phyloP scores from a whole-genome alignment of 2,329 filamentous ascomycete genomes.

The Alternaria solani region DNA sequence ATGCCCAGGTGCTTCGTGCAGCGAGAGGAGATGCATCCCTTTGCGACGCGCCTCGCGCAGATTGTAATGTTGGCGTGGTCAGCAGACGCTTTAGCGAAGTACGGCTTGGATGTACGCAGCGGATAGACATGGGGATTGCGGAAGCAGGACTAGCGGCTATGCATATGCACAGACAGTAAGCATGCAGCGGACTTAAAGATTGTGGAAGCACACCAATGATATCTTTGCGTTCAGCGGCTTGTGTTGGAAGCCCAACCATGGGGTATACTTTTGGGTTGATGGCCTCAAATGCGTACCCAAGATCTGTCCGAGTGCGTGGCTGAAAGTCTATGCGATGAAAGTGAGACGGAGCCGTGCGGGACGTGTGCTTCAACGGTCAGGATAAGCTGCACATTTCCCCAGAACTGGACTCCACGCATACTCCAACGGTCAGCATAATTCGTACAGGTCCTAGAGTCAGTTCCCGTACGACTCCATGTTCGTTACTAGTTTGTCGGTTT shows the following conservation, averaged over 20 bases:
- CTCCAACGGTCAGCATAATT: constrained; percentile 1
- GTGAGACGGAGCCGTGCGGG: neutral
- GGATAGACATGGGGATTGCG: neutral
- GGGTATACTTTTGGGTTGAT: constrained; percentile 1
- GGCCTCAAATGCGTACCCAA: constrained; percentile 1
- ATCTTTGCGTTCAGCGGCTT: neutral
- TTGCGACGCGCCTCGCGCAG: neutral
- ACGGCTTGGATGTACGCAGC: neutral
- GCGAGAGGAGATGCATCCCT: neutral
- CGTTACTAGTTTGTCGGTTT: neutral
- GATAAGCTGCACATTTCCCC: neutral
- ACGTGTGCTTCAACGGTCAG: neutral
- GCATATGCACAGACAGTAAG: neutral
- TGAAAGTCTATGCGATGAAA: neutral
- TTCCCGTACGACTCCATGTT: neutral
- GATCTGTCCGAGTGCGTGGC: neutral
- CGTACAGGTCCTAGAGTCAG: neutral
- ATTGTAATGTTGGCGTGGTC: neutral
- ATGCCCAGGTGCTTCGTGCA: no score
- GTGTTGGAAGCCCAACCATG: constrained; percentile 3
- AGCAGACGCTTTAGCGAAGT: constrained; percentile 1
- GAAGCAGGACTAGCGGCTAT: neutral
- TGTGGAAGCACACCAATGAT: constrained; percentile 1
- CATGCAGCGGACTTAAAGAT: neutral
- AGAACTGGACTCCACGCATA: neutral